Conservation (phyloP, 1,284 basidiomycete species). For the Cutaneotrichosporon curvatum region DNA sequence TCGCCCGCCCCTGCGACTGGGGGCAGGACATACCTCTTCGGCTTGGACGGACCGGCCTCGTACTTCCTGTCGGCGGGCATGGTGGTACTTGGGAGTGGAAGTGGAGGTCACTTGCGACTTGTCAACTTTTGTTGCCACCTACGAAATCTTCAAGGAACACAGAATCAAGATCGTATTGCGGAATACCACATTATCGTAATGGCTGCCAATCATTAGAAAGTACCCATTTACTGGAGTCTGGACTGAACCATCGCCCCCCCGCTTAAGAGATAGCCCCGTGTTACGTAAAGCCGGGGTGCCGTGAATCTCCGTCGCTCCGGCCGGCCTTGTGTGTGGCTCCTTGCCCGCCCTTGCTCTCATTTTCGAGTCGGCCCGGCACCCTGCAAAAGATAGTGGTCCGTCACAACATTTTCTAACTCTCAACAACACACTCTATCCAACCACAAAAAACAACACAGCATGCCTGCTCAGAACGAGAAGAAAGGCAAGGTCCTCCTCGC, state of each 20-base stretch:
- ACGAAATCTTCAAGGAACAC: too few species aligned
- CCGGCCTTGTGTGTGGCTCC: too few species aligned
- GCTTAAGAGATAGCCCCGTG: too few species aligned
- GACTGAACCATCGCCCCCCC: too few species aligned
- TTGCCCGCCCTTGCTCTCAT: too few species aligned
- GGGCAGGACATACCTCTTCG: constrained; percentile 1
- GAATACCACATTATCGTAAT: too few species aligned
- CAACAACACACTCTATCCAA: background rate
- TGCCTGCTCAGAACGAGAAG: constrained; percentile 33
- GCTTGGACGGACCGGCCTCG: constrained; percentile 1
- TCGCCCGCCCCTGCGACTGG: constrained; percentile 4
- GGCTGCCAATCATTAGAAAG: too few species aligned
- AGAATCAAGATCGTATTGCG: too few species aligned
- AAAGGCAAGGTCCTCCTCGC: constrained; percentile 54
- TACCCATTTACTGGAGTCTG: too few species aligned
- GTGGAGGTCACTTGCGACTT: background rate
- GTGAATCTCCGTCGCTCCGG: too few species aligned
- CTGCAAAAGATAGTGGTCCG: background rate
- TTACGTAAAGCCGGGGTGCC: too few species aligned
- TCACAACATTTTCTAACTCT: background rate
- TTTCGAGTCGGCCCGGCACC: background rate
- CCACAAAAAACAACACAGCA: constrained; percentile 5
- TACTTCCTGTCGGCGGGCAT: constrained; percentile 4
- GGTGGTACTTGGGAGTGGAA: background rate
- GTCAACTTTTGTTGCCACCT: background rate